Conservation (phyloP, 163 green algal genomes). For the Coccomyxa subellipsoidea region DNA sequence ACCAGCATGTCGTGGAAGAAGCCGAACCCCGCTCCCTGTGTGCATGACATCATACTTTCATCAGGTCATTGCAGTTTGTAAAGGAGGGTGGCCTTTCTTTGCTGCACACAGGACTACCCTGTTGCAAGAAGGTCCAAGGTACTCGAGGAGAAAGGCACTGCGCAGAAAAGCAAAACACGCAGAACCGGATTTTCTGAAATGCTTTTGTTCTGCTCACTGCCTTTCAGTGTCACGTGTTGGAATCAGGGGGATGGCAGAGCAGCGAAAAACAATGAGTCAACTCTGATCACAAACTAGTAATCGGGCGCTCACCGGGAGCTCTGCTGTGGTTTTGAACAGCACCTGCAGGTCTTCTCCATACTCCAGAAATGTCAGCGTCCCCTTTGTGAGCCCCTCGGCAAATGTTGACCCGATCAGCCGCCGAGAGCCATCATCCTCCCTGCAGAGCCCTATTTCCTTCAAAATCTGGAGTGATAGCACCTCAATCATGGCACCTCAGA, state of each 20-base stretch:
- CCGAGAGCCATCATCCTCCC: conserved; percentile 20
- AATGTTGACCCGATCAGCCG: conserved; percentile 40
- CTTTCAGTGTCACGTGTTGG: too few species aligned
- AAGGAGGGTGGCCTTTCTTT: conserved; percentile 19
- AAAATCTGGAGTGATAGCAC: too few species aligned
- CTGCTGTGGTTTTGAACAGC: not conserved
- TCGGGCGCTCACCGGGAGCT: conserved; percentile 3
- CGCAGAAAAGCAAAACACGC: too few species aligned
- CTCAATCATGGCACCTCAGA: too few species aligned
- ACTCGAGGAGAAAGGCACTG: too few species aligned
- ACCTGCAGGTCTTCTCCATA: conserved; percentile 30
- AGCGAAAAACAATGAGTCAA: not conserved
- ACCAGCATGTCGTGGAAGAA: conserved; percentile 76
- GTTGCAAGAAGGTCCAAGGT: too few species aligned
- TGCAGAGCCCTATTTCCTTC: conserved; percentile 13
- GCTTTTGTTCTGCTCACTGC: too few species aligned
- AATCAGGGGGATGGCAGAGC: too few species aligned
- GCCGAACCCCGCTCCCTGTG: conserved; percentile 40
- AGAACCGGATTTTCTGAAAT: too few species aligned
- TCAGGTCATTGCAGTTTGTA: not conserved
- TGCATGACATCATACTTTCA: not conserved
- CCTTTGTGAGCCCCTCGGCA: conserved; percentile 11
- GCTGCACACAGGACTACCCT: too few species aligned
- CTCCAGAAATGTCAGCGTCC: conserved; percentile 39
- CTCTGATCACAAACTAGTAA: too few species aligned